phyloP scores from a whole-genome alignment of 345 rosid species.

The Citrus glauca region DNA sequence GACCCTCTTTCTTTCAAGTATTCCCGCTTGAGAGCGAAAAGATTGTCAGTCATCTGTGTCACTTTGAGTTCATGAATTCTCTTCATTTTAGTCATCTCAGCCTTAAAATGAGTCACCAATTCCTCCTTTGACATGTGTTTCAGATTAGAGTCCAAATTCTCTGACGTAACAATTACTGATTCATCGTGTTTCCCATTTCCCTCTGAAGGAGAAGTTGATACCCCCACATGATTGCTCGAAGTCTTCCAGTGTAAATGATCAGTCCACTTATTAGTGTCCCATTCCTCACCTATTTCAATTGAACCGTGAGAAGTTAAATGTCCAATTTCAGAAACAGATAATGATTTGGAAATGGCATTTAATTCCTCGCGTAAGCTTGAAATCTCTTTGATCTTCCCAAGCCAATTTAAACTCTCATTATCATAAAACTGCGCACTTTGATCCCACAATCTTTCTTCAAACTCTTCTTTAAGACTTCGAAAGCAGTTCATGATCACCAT shows the following conservation, averaged over 20 bases:
- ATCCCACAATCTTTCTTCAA: constrained; percentile 43
- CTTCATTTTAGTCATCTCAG: constrained; percentile 86
- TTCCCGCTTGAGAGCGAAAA: constrained; percentile 55
- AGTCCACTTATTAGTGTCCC: constrained; percentile 27
- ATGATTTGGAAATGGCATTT: constrained; percentile 49
- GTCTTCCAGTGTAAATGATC: constrained; percentile 51
- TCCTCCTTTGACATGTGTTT: constrained; percentile 40
- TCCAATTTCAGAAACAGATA: constrained; percentile 48
- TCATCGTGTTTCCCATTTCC: constrained; percentile 68
- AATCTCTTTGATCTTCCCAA: constrained; percentile 54
- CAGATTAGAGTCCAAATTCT: constrained; percentile 44
- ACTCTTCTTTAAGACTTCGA: constrained; percentile 49
- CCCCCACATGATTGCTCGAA: constrained; percentile 46
- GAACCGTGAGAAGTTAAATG: constrained; percentile 44
- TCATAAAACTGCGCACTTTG: constrained; percentile 32
- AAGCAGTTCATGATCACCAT: constrained; percentile 43
- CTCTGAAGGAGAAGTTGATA: constrained; percentile 39
- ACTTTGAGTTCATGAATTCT: constrained; percentile 59
- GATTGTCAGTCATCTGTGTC: constrained; percentile 58
- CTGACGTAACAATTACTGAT: constrained; percentile 36
- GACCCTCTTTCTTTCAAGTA: constrained; percentile 56
- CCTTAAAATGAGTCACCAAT: constrained; percentile 47
- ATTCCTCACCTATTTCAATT: constrained; percentile 40
- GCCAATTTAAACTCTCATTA: constrained; percentile 29
- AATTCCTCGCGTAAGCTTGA: constrained; percentile 66